A percentile compares a stretch with the other conserved stretches of the same genome.
Evolutionary conservation across 1,139 yeast genomes (phyloP).

Genomic region (Suhomyces yuchorum): DNA sequence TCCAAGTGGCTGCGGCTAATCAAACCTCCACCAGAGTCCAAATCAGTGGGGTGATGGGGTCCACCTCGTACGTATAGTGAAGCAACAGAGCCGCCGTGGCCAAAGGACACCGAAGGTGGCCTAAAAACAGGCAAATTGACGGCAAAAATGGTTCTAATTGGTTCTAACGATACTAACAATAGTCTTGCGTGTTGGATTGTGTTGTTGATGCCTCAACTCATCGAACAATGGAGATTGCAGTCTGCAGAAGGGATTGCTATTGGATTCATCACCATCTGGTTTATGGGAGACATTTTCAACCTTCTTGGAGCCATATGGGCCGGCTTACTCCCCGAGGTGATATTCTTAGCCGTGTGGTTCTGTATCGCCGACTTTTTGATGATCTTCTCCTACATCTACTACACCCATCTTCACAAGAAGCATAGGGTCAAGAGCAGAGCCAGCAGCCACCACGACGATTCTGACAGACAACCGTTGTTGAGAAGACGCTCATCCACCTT

Average conservation of each 20-base stretch:
- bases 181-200: constrained; percentile 78
- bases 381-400: constrained; percentile 62
- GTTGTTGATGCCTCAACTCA: constrained; percentile 73
- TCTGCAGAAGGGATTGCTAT: constrained; percentile 80
- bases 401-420: constrained; percentile 46
- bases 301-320: constrained; percentile 75
- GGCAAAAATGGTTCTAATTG: neutral
- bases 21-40: constrained; percentile 19
- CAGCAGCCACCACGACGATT: constrained; percentile 10
- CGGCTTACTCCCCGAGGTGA: constrained; percentile 65
- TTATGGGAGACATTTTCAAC: constrained; percentile 71
- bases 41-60: constrained; percentile 67
- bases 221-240: constrained; percentile 79
- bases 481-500: constrained; percentile 49
- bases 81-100: neutral
- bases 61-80: constrained; percentile 49
- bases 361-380: constrained; percentile 68
- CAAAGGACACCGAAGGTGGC: neutral
- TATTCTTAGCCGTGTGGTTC: constrained; percentile 73
- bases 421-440: constrained; percentile 20
- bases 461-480: constrained; percentile 21
- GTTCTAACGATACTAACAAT: constrained; percentile 21
- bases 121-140: neutral
- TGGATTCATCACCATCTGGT: constrained; percentile 70
- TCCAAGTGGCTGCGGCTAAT: neutral